phyloP scores from a whole-genome alignment of 306 rosid genomes.

The Mucuna pruriens region DNA sequence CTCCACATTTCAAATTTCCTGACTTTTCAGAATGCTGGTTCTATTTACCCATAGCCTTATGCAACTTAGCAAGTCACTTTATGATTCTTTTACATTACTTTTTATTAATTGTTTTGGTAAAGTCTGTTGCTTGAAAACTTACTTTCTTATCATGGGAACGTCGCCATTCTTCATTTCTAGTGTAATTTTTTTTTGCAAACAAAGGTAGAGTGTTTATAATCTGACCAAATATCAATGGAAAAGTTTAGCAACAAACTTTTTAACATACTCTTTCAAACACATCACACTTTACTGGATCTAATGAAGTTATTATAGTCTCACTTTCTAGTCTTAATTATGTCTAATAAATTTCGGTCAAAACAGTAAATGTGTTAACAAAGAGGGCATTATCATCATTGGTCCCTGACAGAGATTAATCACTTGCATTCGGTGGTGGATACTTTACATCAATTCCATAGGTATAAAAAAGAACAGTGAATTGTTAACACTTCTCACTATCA shows the following conservation, averaged over 20 bases:
- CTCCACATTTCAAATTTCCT: slow-evolving; percentile 36
- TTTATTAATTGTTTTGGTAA: slow-evolving; percentile 11
- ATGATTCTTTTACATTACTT: slow-evolving; percentile 11
- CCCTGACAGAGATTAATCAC: no score
- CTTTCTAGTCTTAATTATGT: no score
- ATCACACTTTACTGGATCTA: neutral
- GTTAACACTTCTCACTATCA: neutral
- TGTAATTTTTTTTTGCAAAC: neutral
- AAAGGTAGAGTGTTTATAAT: neutral
- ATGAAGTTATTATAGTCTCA: neutral
- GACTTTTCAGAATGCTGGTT: slow-evolving; percentile 25
- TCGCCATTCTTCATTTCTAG: neutral
- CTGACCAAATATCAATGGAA: neutral
- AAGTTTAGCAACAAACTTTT: neutral
- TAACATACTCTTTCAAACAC: neutral
- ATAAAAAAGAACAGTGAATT: no score
- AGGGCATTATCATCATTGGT: no score
- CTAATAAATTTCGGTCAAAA: no score
- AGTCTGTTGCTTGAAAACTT: slow-evolving; percentile 21
- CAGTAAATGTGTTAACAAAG: no score
- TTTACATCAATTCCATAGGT: no score
- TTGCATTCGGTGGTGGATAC: no score
- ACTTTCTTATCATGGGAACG: neutral
- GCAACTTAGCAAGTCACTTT: slow-evolving; percentile 38
- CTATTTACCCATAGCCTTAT: slow-evolving; percentile 25